Percentiles rank a stretch among this genome's conserved stretches.
These are phyloP conservation scores for Hanseniaspora thailandica DNA, from an alignment of 805 yeast genomes.

Conservation along the genomic window DNA sequence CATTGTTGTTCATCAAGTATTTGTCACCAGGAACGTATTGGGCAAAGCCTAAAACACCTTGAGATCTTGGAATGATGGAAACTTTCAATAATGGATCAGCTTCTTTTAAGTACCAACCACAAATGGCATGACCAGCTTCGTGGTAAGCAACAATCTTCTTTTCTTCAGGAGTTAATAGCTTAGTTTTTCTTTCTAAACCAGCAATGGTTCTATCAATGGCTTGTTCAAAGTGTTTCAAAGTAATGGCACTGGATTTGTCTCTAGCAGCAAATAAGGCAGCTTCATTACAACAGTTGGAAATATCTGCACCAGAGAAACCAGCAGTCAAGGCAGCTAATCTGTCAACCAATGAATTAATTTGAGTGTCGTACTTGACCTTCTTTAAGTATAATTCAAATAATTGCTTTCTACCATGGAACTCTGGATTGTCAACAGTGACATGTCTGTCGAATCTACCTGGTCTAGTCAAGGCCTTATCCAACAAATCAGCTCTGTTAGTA, in stretches of 20 bases:
- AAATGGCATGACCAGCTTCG: conserved; percentile 94
- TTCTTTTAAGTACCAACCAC: conserved; percentile 81
- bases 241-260: conserved; percentile 49
- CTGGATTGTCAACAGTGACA: conserved; percentile 75
- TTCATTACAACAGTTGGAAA: conserved; percentile 88
- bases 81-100: conserved; percentile 90
- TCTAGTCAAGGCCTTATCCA: conserved; percentile 80
- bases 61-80: conserved; percentile 89
- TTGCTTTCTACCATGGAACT: conserved; percentile 76
- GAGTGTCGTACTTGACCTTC: conserved; percentile 40
- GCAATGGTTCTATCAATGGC: conserved; percentile 92
- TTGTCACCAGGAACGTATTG: conserved; percentile 87
- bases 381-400: conserved; percentile 71
- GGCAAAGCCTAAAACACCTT: conserved; percentile 92
- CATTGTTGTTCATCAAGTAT: conserved; percentile 63
- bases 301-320: conserved; percentile 92
- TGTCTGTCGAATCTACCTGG: conserved; percentile 94
- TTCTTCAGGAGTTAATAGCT: conserved; percentile 67
- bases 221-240: conserved; percentile 66
- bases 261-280: conserved; percentile 91
- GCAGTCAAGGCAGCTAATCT: conserved; percentile 86
- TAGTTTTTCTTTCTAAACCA: conserved; percentile 79
- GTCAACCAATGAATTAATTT: conserved; percentile 57
- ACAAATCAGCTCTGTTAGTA: conserved; percentile 83
- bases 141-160: conserved; percentile 82